Percentiles rank a stretch among this genome's conserved stretches.
Conservation (phyloP, 306 rosid species). For the Erythrophleum fordii region DNA sequence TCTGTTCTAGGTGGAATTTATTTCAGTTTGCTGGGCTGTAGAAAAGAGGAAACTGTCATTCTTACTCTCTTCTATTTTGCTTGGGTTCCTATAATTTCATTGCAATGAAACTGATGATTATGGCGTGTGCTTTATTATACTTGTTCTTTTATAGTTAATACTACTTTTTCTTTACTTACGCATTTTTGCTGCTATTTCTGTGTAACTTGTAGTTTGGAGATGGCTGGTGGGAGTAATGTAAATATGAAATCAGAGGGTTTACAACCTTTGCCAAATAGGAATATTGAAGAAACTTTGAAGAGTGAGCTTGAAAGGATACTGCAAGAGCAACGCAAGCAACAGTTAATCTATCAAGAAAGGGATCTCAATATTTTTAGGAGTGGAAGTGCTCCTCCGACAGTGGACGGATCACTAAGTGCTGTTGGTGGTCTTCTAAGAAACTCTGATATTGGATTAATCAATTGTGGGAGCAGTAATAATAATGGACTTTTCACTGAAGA, state of each 20-base stretch:
- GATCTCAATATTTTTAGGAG: constrained; percentile 83
- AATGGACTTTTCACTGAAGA: constrained; percentile 78
- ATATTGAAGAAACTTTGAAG: constrained; percentile 68
- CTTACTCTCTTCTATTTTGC: constrained; percentile 24
- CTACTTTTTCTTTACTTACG: not conserved
- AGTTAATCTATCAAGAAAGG: constrained; percentile 57
- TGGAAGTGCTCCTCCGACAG: constrained; percentile 99
- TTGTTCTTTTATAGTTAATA: not conserved
- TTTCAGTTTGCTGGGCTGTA: not conserved
- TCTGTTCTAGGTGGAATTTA: constrained; percentile 28
- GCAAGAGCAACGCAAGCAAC: constrained; percentile 68
- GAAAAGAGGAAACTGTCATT: constrained; percentile 15
- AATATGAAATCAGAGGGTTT: constrained; percentile 42
- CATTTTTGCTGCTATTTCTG: constrained; percentile 14
- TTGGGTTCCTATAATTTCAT: constrained; percentile 13
- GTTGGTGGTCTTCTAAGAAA: constrained; percentile 68
- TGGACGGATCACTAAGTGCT: constrained; percentile 87
- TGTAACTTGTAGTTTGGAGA: constrained; percentile 54
- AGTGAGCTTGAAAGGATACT: constrained; percentile 78
- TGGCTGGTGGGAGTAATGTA: constrained; percentile 69
- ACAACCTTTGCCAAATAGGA: constrained; percentile 51
- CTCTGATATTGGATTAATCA: constrained; percentile 51
- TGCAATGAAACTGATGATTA: constrained; percentile 21
- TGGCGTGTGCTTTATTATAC: constrained; percentile 7
- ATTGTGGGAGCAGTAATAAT: constrained; percentile 47